A percentile compares a stretch with the other conserved stretches of the same genome.
Conservation (phyloP, 306 rosid genomes). For the Carpinus fangiana region DNA sequence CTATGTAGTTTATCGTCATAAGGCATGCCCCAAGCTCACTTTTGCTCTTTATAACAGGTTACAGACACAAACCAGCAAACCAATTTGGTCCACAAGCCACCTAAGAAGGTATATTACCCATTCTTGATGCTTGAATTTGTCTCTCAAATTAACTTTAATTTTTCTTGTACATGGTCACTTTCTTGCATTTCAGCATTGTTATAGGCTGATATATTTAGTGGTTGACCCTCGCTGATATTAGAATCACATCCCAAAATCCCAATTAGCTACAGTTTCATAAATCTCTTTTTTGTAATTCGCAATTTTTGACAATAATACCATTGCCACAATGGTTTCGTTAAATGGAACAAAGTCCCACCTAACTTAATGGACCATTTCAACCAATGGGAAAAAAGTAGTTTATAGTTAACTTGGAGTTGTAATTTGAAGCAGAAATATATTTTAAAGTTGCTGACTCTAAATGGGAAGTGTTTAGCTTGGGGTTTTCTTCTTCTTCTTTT, state of each 20-base stretch:
- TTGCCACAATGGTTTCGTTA: background rate
- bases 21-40: constrained; percentile 20
- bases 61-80: constrained; percentile 60
- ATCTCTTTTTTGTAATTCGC: background rate
- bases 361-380: background rate
- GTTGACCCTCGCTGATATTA: background rate
- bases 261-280: background rate
- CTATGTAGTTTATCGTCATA: background rate
- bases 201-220: background rate
- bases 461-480: background rate
- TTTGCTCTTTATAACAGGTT: constrained; percentile 52
- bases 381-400: background rate
- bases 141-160: background rate
- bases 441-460: background rate
- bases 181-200: background rate
- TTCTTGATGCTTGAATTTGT: constrained; percentile 25
- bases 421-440: background rate
- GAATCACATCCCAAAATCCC: background rate
- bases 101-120: constrained; percentile 63
- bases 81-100: constrained; percentile 70
- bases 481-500: background rate
- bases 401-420: background rate
- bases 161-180: background rate
- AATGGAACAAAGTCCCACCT: background rate
- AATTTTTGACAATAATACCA: too few relatives aligned